Conservation (phyloP, 306 rosid species). For the Herpetospermum pedunculosum region DNA sequence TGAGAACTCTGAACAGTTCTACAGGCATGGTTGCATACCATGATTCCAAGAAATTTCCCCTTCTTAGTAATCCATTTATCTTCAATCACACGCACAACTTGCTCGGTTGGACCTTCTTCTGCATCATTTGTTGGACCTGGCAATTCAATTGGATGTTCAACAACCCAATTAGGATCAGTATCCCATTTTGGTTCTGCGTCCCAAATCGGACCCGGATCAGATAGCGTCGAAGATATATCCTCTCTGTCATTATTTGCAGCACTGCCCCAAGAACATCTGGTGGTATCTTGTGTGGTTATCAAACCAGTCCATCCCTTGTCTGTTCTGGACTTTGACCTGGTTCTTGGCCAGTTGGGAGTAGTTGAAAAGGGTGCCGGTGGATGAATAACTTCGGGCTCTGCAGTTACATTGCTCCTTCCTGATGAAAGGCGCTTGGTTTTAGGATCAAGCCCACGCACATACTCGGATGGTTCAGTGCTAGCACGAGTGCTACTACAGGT, state of each 20-base stretch:
- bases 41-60: slow-evolving; percentile 81
- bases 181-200: slow-evolving; percentile 99
- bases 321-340: slow-evolving; percentile 84
- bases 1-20: slow-evolving; percentile 93
- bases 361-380: slow-evolving; percentile 82
- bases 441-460: slow-evolving; percentile 92
- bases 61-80: slow-evolving; percentile 74
- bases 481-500: slow-evolving; percentile 69
- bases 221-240: slow-evolving; percentile 89
- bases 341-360: slow-evolving; percentile 97
- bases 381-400: slow-evolving; percentile 93
- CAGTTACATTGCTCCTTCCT: slow-evolving; percentile 67
- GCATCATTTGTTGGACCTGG: slow-evolving; percentile 68
- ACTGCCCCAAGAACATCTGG: slow-evolving; percentile 78
- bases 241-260: slow-evolving; percentile 67
- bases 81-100: slow-evolving; percentile 40
- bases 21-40: slow-evolving; percentile 96
- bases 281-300: slow-evolving; percentile 66
- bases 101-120: slow-evolving; percentile 46
- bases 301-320: slow-evolving; percentile 90
- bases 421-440: slow-evolving; percentile 80
- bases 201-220: slow-evolving; percentile 99
- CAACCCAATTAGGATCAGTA: slow-evolving; percentile 70
- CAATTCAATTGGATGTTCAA: slow-evolving; percentile 82
- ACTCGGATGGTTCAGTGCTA: slow-evolving; percentile 86